Percentiles rank a stretch among this genome's conserved stretches.
phyloP scores from a whole-genome alignment of 345 rosid genomes.

The Hibiscus tridactylites region DNA sequence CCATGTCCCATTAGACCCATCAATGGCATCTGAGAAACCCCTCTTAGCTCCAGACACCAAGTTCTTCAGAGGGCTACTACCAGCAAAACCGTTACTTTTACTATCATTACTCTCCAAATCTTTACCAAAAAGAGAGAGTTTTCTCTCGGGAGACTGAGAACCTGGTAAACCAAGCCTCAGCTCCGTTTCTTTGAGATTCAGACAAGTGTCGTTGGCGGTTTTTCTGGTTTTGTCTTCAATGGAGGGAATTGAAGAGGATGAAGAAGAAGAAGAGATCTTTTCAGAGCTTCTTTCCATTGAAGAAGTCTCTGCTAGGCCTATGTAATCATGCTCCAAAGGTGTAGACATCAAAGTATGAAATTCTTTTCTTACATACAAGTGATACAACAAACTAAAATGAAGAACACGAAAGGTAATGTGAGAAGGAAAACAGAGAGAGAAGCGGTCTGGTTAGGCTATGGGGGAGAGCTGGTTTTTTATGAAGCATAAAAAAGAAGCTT shows the following conservation, averaged over 20 bases:
- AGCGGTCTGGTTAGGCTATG: neutral
- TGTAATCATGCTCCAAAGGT: constrained; percentile 61
- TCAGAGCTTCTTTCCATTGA: constrained; percentile 35
- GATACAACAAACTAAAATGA: neutral
- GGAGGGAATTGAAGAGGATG: constrained; percentile 25
- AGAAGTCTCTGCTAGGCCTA: constrained; percentile 45
- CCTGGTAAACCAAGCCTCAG: constrained; percentile 71
- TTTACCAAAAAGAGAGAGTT: constrained; percentile 49
- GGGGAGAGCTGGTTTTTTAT: constrained; percentile 11
- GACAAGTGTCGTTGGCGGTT: constrained; percentile 13
- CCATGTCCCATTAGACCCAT: constrained; percentile 39
- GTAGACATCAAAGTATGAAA: constrained; percentile 35
- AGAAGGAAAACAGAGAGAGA: neutral
- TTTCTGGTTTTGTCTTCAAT: constrained; percentile 14
- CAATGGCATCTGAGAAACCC: constrained; percentile 60
- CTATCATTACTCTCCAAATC: constrained; percentile 27
- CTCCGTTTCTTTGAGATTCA: constrained; percentile 57
- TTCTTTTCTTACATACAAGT: neutral
- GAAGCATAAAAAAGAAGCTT: constrained; percentile 37
- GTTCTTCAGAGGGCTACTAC: constrained; percentile 27
- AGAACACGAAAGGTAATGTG: neutral
- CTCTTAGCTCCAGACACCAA: constrained; percentile 59
- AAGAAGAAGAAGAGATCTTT: constrained; percentile 27
- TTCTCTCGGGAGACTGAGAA: constrained; percentile 46
- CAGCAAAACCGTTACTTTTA: constrained; percentile 18